Evolutionary conservation across 2,329 filamentous ascomycete genomes (phyloP).

Genomic region (Colletotrichum sojae): DNA sequence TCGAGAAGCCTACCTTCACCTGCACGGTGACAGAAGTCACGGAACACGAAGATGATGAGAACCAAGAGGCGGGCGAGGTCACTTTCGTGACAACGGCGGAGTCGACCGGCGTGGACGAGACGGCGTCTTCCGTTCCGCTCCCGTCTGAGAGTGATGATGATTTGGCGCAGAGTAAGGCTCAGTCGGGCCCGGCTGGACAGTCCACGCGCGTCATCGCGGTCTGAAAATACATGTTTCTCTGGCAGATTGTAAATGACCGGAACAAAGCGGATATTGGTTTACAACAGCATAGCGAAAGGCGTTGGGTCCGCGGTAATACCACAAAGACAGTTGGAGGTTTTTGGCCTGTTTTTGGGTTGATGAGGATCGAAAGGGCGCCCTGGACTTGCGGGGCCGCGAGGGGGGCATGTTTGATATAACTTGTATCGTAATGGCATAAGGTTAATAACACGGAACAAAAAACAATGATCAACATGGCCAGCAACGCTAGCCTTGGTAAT

Average conservation of each 20-base stretch:
- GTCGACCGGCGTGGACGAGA: neutral
- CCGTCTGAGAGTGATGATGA: slow-evolving; percentile 1
- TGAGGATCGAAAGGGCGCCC: neutral
- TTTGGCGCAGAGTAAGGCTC: neutral
- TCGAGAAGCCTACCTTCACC: slow-evolving; percentile 31
- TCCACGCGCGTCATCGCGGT: slow-evolving; percentile 30
- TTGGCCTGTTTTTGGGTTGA: neutral
- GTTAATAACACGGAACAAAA: neutral
- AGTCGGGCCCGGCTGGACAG: neutral
- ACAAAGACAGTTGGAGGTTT: neutral
- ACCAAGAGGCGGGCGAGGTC: neutral
- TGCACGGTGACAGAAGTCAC: slow-evolving; percentile 35
- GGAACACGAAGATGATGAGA: slow-evolving; percentile 10
- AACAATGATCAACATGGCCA: no score
- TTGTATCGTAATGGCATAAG: neutral
- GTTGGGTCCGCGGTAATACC: slow-evolving; percentile 38
- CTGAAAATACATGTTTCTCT: neutral
- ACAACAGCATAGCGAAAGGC: slow-evolving; percentile 33
- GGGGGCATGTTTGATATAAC: neutral
- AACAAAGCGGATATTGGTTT: slow-evolving; percentile 4
- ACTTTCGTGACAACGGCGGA: slow-evolving; percentile 6
- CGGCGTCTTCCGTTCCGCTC: neutral
- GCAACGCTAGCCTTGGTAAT: no score
- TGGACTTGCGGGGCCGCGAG: neutral
- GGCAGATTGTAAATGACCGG: neutral